Conservation (phyloP, 306 rosid species). For the Vachellia collinsii region DNA sequence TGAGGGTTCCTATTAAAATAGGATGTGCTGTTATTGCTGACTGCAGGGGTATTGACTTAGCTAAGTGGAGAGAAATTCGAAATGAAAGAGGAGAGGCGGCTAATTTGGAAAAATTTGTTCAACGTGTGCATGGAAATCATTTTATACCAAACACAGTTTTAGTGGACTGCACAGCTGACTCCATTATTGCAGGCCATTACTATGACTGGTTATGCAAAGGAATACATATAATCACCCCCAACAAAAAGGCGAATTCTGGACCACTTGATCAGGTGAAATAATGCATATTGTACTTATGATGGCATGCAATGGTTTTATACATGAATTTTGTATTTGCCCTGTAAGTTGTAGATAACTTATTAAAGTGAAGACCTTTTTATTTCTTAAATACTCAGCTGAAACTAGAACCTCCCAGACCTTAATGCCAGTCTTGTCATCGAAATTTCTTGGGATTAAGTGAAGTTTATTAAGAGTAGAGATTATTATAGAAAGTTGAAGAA, state of each 20-base stretch:
- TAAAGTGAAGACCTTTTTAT: background rate
- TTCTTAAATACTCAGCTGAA: constrained; percentile 23
- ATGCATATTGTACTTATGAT: constrained; percentile 27
- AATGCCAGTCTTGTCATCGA: background rate
- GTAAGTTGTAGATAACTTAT: background rate
- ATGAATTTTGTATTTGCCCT: constrained; percentile 8
- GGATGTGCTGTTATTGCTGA: constrained; percentile 31
- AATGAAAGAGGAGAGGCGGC: constrained; percentile 68
- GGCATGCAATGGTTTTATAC: constrained; percentile 20
- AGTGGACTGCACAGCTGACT: constrained; percentile 97
- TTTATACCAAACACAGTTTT: constrained; percentile 91
- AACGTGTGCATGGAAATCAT: constrained; percentile 87
- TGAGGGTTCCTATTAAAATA: constrained; percentile 20
- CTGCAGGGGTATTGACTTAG: constrained; percentile 81
- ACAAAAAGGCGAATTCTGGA: constrained; percentile 96
- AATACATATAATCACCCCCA: constrained; percentile 94
- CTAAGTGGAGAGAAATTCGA: constrained; percentile 80
- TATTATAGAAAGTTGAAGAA: background rate
- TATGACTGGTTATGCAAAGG: constrained; percentile 89
- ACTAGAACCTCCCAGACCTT: background rate
- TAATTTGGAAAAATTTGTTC: constrained; percentile 75
- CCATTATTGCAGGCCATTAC: constrained; percentile 80
- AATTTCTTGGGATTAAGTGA: background rate
- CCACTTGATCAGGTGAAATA: constrained; percentile 88
- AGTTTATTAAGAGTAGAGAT: background rate